Evolutionary conservation across 2,329 filamentous ascomycete genomes (phyloP), one percentile per base, ranked within the genome.

Genomic region (Corynespora cassiicola): DNA sequence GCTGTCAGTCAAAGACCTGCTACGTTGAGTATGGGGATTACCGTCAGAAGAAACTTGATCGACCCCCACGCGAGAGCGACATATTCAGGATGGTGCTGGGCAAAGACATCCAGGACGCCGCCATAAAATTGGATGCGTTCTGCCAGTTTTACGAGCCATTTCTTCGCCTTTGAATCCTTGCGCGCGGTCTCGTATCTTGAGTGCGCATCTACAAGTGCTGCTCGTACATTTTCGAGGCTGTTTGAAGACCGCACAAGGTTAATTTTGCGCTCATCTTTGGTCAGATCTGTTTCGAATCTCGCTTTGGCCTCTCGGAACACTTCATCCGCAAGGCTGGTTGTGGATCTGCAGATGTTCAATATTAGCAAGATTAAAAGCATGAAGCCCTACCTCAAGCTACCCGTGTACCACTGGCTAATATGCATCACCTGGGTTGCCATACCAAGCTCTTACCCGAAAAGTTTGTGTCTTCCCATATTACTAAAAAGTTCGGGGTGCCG

Each of bases 11-110:
- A 12, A 15, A 14, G 7, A 28, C 14, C 21, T 24, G 25, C 31
- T 25, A 25, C 15, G 8, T 29, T 11, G 33, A 6, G 7, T 17
- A 28, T 29, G 23, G 24, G 17, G n/a, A 24, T 36, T 36, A 53
- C 52, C 15, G 40, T 27, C 26, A 60, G 43, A n/a, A 63, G 31
- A 19, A 63, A 49, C 31, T 61, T 63, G n/a, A 64, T 48, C 3
- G 56, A 42, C 5, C 58, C 58, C 57, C 58, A 65, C 7, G 48
- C 58, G 10, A 65, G 39, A 8, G 55, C 42, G 5, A 58, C 50
- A 32, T 63, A 63, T 35, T 65, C 58, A 4, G 60, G 58, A 45
- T 63, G 57, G 23, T 59, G 52, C 36, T 63, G 57, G 9, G 47
- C 51, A n/a, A 60, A 23, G 1, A 56, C 49, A 33, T 50, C 55